Evolutionary conservation across 345 rosid species (phyloP), one percentile per base, ranked within the genome.

Genomic region (Passiflora organensis): DNA sequence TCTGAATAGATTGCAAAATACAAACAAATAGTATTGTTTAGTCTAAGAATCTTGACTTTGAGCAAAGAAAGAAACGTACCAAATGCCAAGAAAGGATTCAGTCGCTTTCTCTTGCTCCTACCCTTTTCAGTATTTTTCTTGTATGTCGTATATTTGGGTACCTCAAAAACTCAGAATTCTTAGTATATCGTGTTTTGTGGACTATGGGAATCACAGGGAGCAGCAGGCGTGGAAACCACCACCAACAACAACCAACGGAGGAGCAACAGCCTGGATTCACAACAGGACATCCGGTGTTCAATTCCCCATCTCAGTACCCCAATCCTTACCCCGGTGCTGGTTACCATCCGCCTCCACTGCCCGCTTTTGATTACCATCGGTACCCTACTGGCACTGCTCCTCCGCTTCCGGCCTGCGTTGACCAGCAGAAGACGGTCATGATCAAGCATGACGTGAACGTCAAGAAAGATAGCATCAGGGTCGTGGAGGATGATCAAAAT

Each of bases 381-480:
- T 32, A 54, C 19, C 69, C 70, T 68, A 66, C 80, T 32, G 81
- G 71, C 2, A 74, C 77, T 5, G 47, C 74, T 66, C 53, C 75
- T 59, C 68, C 69, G 21, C 78, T 82, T 25, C 14, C 59, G 13
- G 87, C 89, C 13, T 76, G 71, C 37, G 84, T 88, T 16, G 95
- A 88, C 66, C 87, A 86, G 59, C 95, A 91, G 72, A 89, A 82
- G 71, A 84, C 91, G 15, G 83, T 88, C 6, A 86, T 93, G 0
- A 82, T 88, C 24, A 70, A 80, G 51, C 89, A 86, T 56, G 93
- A 80, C 32, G 96, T 91, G 34, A 88, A 91, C 59, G 60, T 91
- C 25, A 88, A 78, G 78, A 88, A 84, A 77, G 98, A 91, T 68
- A 72, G 72, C 49, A 72, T 91, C 74, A 68, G 59, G 71, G 63